Percentiles rank a stretch among this genome's conserved stretches.
Evolutionary conservation across 345 rosid species (phyloP).

Genomic region (Lenwebbia sp.): DNA sequence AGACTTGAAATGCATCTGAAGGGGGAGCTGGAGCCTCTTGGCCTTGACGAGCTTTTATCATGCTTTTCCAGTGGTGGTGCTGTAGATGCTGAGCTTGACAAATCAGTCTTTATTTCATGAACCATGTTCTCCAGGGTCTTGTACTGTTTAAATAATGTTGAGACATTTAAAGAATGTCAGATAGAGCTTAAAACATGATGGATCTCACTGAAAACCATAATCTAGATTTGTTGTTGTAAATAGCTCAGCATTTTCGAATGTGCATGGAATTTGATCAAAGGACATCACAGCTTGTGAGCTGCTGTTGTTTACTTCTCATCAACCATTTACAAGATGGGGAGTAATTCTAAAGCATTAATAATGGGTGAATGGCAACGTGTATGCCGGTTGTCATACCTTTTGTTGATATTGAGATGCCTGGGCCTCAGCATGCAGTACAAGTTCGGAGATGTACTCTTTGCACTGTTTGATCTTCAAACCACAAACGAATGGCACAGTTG

Average conservation of each 20-base stretch:
- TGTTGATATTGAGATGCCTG: slow-evolving; percentile 78
- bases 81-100: slow-evolving; percentile 30
- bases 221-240: neutral
- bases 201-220: neutral
- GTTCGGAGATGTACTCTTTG: slow-evolving; percentile 71
- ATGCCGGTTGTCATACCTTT: slow-evolving; percentile 37
- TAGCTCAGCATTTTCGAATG: neutral
- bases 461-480: slow-evolving; percentile 51
- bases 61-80: slow-evolving; percentile 27
- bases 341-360: neutral
- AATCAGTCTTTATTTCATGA: slow-evolving; percentile 42
- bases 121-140: slow-evolving; percentile 73
- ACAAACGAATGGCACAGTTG: neutral
- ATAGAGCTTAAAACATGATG: neutral
- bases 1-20: slow-evolving; percentile 83
- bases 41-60: slow-evolving; percentile 43
- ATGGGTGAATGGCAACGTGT: neutral
- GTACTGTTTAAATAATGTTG: slow-evolving; percentile 37
- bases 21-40: slow-evolving; percentile 90
- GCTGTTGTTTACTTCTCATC: neutral
- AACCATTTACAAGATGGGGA: neutral
- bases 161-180: neutral
- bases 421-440: slow-evolving; percentile 84
- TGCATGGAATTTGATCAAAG: neutral
- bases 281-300: neutral